Base-by-base conservation (phyloP, 2,329 filamentous ascomycete genomes). In the Neonectria hederae region DNA sequence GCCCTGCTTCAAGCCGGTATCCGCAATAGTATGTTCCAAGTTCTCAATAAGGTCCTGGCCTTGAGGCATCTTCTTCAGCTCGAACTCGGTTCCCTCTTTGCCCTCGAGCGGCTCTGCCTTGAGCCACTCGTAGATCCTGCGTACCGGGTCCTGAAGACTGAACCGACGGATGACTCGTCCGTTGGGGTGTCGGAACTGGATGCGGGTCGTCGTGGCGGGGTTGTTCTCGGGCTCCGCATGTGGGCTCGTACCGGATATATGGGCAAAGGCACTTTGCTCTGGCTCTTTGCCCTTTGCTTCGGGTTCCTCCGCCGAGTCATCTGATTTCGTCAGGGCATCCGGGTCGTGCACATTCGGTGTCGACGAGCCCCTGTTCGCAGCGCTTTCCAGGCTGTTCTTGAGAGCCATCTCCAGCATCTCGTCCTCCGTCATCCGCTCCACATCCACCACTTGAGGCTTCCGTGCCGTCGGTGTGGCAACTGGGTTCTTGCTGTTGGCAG, bases 401-500 rank as follows among this genome's bases (percentile, higher is more conserved):
- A 99, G 79, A 0, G 96, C 96, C 87, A 97, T 90, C 78, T 97
- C 92, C 71, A 99, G 83, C 94, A 97, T 97, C 81, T 99, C 94
- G 54, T 98, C 94, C 76, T 99, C 96, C 0, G 93, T 97, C 90
- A 99, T 95, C 42, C 92, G 89, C 63, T 92, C 91, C 2, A 97
- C 87, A 69, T 95, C 92, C 59, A 92, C 84, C 55, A 87, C 84
- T 75, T 90, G 90, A 49, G 87, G 83, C 60, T 86, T 85, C 75
- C 93, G 91, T 3, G 89, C 85, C 30, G 75, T 72, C 17, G 77
- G 59, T 76, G 89, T 91, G 24, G 93, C 91, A 5, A 99, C 93
- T 0, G 96, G 96, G 75, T 99, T 99, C 81, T 97, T 97, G 76
- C 91, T 95, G 74, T 93, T 91, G 48, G 89, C 88, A 30, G 92